These are phyloP conservation scores for Aureobasidium sp. DNA, from an alignment of 2,329 filamentous ascomycete species.

Conservation along the genomic window DNA sequence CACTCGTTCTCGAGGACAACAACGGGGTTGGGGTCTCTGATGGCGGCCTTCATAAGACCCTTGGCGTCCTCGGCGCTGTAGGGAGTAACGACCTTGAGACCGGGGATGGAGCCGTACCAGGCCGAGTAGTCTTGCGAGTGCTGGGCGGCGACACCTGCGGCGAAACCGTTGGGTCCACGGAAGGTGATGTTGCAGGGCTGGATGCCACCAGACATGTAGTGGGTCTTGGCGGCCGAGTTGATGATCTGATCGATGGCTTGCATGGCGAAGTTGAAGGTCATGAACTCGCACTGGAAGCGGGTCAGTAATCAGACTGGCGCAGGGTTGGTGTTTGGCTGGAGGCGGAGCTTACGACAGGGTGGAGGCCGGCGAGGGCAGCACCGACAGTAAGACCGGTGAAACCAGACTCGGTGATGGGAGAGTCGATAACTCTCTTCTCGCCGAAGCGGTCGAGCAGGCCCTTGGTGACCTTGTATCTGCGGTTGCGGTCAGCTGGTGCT, in stretches of 20 bases:
- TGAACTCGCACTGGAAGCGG: constrained; percentile 78
- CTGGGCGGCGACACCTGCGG: constrained; percentile 88
- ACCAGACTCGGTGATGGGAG: constrained; percentile 94
- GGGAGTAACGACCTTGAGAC: constrained; percentile 90
- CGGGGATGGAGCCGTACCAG: constrained; percentile 97
- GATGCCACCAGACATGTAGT: constrained; percentile 99
- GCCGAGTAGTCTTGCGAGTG: constrained; percentile 98
- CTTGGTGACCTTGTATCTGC: constrained; percentile 95
- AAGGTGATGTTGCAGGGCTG: constrained; percentile 99
- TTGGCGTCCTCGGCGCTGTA: constrained; percentile 98
- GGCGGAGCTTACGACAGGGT: constrained; percentile 68
- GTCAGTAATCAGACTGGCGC: constrained; percentile 15
- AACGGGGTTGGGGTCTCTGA: constrained; percentile 96
- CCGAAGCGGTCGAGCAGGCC: constrained; percentile 94
- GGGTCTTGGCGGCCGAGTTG: constrained; percentile 97
- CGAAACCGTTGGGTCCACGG: constrained; percentile 97
- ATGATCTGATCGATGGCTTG: constrained; percentile 99
- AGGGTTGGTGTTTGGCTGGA: background rate
- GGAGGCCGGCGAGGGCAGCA: constrained; percentile 86
- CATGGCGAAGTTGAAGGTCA: constrained; percentile 99
- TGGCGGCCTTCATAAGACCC: constrained; percentile 93
- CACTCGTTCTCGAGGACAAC: constrained; percentile 54
- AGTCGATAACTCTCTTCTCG: constrained; percentile 95
- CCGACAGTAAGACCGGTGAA: constrained; percentile 91
- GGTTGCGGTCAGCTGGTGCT: constrained; percentile 32